A percentile compares a stretch with the other conserved stretches of the same genome.
These are phyloP conservation scores for Monilinia vaccinii-corymbosi DNA, from an alignment of 2,329 filamentous ascomycete species.

Conservation along the genomic window DNA sequence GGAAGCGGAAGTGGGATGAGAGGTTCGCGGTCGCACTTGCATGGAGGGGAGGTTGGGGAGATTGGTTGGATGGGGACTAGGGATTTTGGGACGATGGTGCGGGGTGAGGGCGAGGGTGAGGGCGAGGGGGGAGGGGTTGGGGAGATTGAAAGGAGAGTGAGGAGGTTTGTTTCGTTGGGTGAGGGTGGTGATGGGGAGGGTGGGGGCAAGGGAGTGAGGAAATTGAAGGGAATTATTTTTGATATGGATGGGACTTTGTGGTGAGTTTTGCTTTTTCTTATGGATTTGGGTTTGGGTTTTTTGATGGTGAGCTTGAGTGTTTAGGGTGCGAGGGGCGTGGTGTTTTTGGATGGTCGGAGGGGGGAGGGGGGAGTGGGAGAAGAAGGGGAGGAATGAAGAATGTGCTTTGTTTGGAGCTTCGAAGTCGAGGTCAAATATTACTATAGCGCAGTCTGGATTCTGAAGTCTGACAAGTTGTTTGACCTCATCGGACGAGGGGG, in stretches of 20 bases:
- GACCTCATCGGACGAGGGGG: background rate
- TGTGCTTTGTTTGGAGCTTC: constrained; percentile 27
- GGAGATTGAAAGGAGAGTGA: constrained; percentile 1
- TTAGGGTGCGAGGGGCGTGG: constrained; percentile 22
- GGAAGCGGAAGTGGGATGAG: no score
- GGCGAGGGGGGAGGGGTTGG: background rate
- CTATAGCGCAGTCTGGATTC: background rate
- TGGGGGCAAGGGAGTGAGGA: constrained; percentile 29
- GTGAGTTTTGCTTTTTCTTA: constrained; percentile 42
- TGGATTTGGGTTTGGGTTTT: background rate
- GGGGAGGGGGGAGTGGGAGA: constrained; percentile 43
- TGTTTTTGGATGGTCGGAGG: constrained; percentile 71
- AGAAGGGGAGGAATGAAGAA: constrained; percentile 48
- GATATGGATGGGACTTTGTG: constrained; percentile 94
- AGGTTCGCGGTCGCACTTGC: no score
- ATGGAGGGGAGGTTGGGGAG: no score
- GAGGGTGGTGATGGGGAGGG: constrained; percentile 18
- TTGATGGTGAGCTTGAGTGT: background rate
- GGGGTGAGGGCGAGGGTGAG: no score
- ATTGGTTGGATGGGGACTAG: no score
- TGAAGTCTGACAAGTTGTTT: background rate
- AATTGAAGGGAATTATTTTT: constrained; percentile 61
- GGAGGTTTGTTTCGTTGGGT: constrained; percentile 49
- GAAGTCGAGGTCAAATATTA: background rate
- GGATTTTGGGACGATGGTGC: no score